phyloP scores from a whole-genome alignment of 345 rosid species.

The Sisymbrium altissimum region DNA sequence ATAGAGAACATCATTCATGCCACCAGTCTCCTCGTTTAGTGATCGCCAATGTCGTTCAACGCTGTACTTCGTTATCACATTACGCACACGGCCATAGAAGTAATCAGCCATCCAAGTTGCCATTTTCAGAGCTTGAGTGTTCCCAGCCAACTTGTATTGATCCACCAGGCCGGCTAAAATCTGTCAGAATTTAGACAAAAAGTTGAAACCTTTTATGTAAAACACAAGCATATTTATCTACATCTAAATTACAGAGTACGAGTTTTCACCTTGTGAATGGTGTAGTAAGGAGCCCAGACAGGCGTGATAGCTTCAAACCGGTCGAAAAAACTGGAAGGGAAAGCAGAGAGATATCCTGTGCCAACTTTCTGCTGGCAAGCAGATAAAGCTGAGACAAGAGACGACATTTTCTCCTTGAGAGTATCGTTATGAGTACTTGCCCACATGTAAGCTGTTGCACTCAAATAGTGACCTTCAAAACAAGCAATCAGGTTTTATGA shows the following conservation, averaged over 20 bases:
- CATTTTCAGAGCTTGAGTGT: slow-evolving; percentile 67
- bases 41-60: slow-evolving; percentile 74
- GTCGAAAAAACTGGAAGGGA: slow-evolving; percentile 74
- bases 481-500: neutral
- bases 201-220: neutral
- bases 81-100: slow-evolving; percentile 76
- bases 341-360: slow-evolving; percentile 90
- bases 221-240: neutral
- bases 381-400: slow-evolving; percentile 61
- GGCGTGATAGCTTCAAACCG: slow-evolving; percentile 75
- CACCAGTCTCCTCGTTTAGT: slow-evolving; percentile 93
- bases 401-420: slow-evolving; percentile 68
- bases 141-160: slow-evolving; percentile 67
- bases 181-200: slow-evolving; percentile 38
- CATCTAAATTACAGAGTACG: neutral
- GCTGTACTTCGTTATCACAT: slow-evolving; percentile 54
- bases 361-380: slow-evolving; percentile 73
- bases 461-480: slow-evolving; percentile 85
- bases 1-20: slow-evolving; percentile 96
- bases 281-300: slow-evolving; percentile 99
- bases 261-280: slow-evolving; percentile 75
- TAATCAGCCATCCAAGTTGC: slow-evolving; percentile 79
- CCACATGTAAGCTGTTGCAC: slow-evolving; percentile 94
- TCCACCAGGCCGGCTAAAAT: slow-evolving; percentile 88
- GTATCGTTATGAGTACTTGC: slow-evolving; percentile 76